Base-by-base conservation (phyloP, 495 filamentous ascomycete species). In the Aspergillus wentii region DNA sequence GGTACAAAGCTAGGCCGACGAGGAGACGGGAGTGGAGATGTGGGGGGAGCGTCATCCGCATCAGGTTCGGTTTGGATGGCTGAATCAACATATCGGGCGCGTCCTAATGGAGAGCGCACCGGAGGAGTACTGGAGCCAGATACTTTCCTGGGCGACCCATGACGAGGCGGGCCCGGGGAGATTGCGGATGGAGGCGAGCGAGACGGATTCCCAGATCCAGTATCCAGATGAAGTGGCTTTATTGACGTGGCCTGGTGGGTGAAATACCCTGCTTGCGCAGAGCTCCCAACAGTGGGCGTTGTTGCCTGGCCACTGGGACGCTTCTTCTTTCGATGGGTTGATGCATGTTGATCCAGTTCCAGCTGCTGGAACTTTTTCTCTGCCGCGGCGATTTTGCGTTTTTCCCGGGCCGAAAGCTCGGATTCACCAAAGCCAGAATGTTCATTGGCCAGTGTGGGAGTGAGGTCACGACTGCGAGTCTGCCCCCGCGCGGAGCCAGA, bases 381-480 rank as follows among this genome's bases (percentile, higher is more conserved):
- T 11, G 87, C 73, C 57, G 85, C 83, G 14, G 84, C 82, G 17
- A 95, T 78, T 54, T 96, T 96, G 27, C 86, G 78, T 58, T 86
- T 86, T 48, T 96, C 90, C 11, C 90, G 78, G 41, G 84, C 88
- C 4, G 89, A 92, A 4, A 88, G 71, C 52, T 86, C 87, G 2
- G 64, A 64, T 49, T 64, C 79, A 32, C 62, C 71, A 62, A 51
- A 75, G 49, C 33, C 68, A 49, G 65, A 69, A 40, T 52, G 62
- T 3, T 73, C 66, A 21, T 69, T 64, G 3, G 68, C 64, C 20
- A 52, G 35, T 5, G 62, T 70, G 1, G 87, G 89, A 5, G 87
- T 94, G 54, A 87, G 66, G 48, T 94, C 88, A 28, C 88, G 86
- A 56, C 89, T 95, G 3, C 68, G 76, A 16, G 84, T 77, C 42